Evolutionary conservation across 2,329 filamentous ascomycete genomes (phyloP), one percentile per base, ranked within the genome.

Genomic region (Herpotrichia juniperi): DNA sequence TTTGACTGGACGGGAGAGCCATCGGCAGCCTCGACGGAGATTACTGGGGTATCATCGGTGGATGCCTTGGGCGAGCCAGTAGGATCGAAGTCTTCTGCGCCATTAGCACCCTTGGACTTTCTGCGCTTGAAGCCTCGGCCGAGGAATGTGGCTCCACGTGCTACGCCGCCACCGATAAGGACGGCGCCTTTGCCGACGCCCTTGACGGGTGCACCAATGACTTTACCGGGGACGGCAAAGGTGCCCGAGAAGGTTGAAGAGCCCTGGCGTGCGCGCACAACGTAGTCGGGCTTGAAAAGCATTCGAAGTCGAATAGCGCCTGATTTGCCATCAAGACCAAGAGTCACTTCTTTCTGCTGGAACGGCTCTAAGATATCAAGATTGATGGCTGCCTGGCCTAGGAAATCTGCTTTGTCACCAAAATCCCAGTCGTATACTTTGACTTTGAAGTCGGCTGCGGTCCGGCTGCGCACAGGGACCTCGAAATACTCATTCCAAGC

Each of bases 401-500:
- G 78, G 71, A 89, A 90, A 74, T 99, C 94, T 1, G 93, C 91
- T 75, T 93, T 93, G 73, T 96, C 92, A 42, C 91, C 93, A 79
- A 97, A 96, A 73, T 99, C 94, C 85, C 93, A 99, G 70, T 99
- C 94, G 71, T 88, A 96, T 2, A 97, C 87, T 50, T 90, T 89
- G 66, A 91, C 86, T 26, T 82, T 82, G 75, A 99, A 94, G 22
- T 94, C 85, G 31, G 93, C 89, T 0, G 83, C 91, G 14, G 92
- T 96, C 52, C 94, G 84, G 12, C 92, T 96, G 16, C 90, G 87
- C 46, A 99, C 79, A 1, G 87, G 81, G 1, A 91, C 82, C 73
- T 97, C 93, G 67, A 99, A 99, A 73, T 87, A 93, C 71, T 99
- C 94, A 69, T 97, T 97, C 96, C 96, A 99, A 0, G 86, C 84